phyloP scores from a whole-genome alignment of 2,329 filamentous ascomycete genomes.

The Chaetomiaceae sp. region DNA sequence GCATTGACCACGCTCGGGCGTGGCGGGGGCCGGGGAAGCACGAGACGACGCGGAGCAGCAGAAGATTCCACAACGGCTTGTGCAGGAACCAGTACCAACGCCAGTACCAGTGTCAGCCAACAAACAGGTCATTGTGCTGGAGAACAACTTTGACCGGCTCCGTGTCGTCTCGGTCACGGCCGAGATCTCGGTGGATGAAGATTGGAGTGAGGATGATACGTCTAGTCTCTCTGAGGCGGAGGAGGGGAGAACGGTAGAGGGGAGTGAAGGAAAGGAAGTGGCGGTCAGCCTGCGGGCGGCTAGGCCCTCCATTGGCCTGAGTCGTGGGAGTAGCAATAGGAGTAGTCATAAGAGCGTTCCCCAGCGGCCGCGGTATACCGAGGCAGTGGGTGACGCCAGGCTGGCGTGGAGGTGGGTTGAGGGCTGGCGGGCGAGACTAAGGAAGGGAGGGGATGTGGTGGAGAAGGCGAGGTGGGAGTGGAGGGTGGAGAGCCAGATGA shows the following conservation, averaged over 20 bases:
- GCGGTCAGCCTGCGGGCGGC: background rate
- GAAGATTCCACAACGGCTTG: too few species aligned
- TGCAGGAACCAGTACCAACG: too few species aligned
- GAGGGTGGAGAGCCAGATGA: conserved; percentile 21
- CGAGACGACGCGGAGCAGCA: background rate
- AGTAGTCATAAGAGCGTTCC: background rate
- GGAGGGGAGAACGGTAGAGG: background rate
- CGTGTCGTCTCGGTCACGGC: conserved; percentile 14
- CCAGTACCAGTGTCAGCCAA: background rate
- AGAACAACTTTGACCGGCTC: conserved; percentile 19
- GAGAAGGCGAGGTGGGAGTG: conserved; percentile 34
- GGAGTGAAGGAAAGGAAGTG: too few species aligned
- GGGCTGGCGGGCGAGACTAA: conserved; percentile 36
- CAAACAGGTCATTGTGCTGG: conserved; percentile 4
- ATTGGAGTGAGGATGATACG: conserved; percentile 8
- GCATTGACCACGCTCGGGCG: conserved; percentile 39
- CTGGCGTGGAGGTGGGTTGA: conserved; percentile 37
- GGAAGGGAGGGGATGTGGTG: conserved; percentile 31
- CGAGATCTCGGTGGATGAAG: conserved; percentile 18
- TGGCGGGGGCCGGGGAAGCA: conserved; percentile 11
- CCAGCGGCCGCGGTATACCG: conserved; percentile 11
- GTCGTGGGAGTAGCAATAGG: background rate
- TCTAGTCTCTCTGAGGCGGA: background rate
- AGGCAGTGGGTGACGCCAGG: conserved; percentile 28
- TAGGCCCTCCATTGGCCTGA: background rate